Percentiles rank a stretch among this genome's conserved stretches.
These are phyloP conservation scores for Leucoagaricus sp. DNA, from an alignment of 1,284 basidiomycete species.

Conservation along the genomic window DNA sequence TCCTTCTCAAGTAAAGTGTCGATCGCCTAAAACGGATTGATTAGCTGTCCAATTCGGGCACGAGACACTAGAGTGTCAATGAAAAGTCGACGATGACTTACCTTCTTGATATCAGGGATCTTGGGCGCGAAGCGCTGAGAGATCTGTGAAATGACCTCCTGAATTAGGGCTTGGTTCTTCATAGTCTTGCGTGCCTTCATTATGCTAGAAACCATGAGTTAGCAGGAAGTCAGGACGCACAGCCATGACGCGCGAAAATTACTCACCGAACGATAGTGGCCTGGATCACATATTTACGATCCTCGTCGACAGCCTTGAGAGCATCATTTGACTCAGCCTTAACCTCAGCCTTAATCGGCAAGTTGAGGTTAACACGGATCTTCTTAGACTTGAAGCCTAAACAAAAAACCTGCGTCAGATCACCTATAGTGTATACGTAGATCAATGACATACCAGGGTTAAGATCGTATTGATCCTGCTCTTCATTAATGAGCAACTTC, in stretches of 20 bases:
- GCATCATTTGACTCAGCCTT: slow-evolving; percentile 93
- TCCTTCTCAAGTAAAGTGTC: slow-evolving; percentile 97
- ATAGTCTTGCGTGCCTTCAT: slow-evolving; percentile 99
- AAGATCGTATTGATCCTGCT: slow-evolving; percentile 87
- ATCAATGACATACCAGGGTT: slow-evolving; percentile 74
- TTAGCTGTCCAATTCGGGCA: slow-evolving; percentile 2
- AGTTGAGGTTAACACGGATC: slow-evolving; percentile 92
- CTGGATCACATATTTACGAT: slow-evolving; percentile 96
- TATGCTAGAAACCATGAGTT: slow-evolving; percentile 53
- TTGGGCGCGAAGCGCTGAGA: slow-evolving; percentile 87
- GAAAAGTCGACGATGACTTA: slow-evolving; percentile 26
- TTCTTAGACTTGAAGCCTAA: slow-evolving; percentile 97
- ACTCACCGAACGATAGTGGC: slow-evolving; percentile 93
- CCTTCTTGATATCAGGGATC: slow-evolving; percentile 92
- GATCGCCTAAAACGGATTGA: slow-evolving; percentile 71
- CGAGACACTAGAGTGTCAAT: too few species aligned
- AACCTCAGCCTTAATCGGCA: slow-evolving; percentile 92
- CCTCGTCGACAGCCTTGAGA: slow-evolving; percentile 95
- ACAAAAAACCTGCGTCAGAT: slow-evolving; percentile 11
- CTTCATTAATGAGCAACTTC: slow-evolving; percentile 85
- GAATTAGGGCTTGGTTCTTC: slow-evolving; percentile 94
- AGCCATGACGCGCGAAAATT: neutral
- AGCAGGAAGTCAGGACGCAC: neutral
- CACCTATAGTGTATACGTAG: neutral
- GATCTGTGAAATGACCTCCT: slow-evolving; percentile 93